Base-by-base conservation (phyloP, 306 rosid species). In the Lathyrus aphaca region DNA sequence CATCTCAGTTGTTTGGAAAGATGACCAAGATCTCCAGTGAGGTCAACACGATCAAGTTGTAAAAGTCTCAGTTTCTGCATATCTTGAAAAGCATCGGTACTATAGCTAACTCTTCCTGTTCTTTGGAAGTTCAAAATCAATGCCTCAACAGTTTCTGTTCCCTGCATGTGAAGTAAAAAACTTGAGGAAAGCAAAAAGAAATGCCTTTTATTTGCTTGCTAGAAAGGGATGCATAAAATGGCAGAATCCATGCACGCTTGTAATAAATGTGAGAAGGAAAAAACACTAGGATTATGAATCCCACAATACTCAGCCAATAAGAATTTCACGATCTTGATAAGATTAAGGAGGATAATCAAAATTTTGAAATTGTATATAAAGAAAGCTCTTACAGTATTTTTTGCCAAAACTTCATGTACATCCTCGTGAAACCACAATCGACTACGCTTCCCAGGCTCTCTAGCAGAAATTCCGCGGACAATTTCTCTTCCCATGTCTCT, bases 61-160 rank as follows among this genome's bases (percentile, higher is more conserved):
- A 87, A 68, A 57, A 88, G 74, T 71, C 86, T 83, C 6, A 88
- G 42, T 4, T 10, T 77, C n/a, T 61, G 23, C 88, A 85, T 88
- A 4, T 55, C 3, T 45, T 13, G 10, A 45, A 88, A 83, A 44
- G 85, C 66, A 21, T 72, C 2, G 3, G 88, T 46, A 2, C 8
- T 37, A 13, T 79, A 48, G 17, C 37, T 4, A 12, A 21, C 11
- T 53, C 43, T 14, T 0, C 19, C 25, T 1, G 1, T 14, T 35
- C 43, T 43, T 40, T 37, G 45, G 46, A 37, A 46, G 35, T 25
- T 67, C 35, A 75, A 57, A 67, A 46, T 11, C 69, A 75, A 42
- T 17, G 53, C 74, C 54, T 75, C 63, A 46, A 75, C 8, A 35
- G 23, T 16, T 57, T 35, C n/a, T 57, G 79, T 75, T 53, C 79